Percentiles rank a stretch among this genome's conserved stretches.
phyloP scores from a whole-genome alignment of 2,329 filamentous ascomycete species.

The Coleophoma crateriformis region DNA sequence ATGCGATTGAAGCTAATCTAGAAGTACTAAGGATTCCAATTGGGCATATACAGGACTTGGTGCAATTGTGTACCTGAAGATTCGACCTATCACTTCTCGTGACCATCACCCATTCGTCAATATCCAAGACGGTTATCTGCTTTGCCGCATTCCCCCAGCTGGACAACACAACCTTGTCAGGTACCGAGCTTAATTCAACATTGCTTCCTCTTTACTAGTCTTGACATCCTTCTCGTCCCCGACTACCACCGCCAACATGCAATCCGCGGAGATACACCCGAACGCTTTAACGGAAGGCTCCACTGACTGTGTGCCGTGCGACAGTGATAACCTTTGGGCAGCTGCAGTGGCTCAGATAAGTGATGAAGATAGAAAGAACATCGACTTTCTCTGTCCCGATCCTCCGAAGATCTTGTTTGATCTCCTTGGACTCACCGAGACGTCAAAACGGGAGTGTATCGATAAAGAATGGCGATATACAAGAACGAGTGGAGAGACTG shows the following conservation, averaged over 20 bases:
- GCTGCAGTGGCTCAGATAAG: constrained; percentile 5
- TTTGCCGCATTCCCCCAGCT: neutral
- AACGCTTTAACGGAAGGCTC: neutral
- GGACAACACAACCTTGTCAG: neutral
- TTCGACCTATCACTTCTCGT: neutral
- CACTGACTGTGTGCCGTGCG: constrained; percentile 1
- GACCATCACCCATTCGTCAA: neutral
- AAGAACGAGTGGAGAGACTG: constrained; percentile 4
- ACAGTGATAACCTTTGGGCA: constrained; percentile 6
- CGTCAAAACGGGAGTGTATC: constrained; percentile 3
- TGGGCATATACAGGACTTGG: too few relatives aligned
- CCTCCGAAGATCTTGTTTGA: constrained; percentile 9
- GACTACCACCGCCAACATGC: neutral
- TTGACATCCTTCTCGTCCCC: neutral
- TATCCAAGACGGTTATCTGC: neutral
- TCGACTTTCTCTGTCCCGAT: constrained; percentile 6
- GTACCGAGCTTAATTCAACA: neutral
- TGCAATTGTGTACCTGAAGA: too few relatives aligned
- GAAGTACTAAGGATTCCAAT: too few relatives aligned
- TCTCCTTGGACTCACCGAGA: constrained; percentile 2
- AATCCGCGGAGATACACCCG: neutral
- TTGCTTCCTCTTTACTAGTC: neutral
- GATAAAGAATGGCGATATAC: constrained; percentile 8
- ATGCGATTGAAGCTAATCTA: too few relatives aligned
- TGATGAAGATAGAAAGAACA: constrained; percentile 7